Evolutionary conservation across 2,329 filamentous ascomycete species (phyloP), one percentile per base, ranked within the genome.

Genomic region (Magnaporthiopsis rhizophila): DNA sequence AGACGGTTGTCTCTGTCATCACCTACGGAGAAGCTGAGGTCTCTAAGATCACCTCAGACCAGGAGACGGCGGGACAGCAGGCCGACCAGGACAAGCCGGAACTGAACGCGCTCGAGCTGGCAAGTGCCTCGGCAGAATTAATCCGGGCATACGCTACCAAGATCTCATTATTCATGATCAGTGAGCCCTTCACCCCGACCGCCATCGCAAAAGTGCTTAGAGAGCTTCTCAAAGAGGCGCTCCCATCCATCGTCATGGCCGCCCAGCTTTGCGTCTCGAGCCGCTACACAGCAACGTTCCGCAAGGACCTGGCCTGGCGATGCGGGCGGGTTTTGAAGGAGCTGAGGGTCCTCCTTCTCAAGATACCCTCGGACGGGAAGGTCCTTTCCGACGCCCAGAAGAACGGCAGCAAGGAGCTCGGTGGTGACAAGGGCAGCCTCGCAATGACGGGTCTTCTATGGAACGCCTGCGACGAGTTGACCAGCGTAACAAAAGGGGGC

Each of bases 91-190:
- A 68, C 1, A 62, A 64, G 56, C 66, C 68, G 1, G 66, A 68
- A 56, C 36, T 85, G 72, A 76, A 89, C 67, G 81, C 86, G 12
- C 82, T 97, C 30, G 78, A 86, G 18, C 82, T 94, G 65, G 86
- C 93, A 45, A 83, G 85, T 69, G 89, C 93, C 70, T 84, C 90
- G 0, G 85, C 91, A 0, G 84, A 82, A 32, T 81, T 96, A 6
- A 85, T 97, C 65, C 88, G 86, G 73, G 91, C 92, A 0, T 92
- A 97, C 72, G 85, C 88, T 1, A 97, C 92, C 7, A 97, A 96
- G 67, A 82, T 97, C 32, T 94, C 91, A 0, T 87, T 97, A 0
- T 83, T 98, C 15, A 85, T 95, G 1, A 89, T 96, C 71, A 97
- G 91, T 71, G 84, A 91, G 24, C 93, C 94, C 0, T 96, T 96